Percentiles rank a stretch among this genome's conserved stretches.
Evolutionary conservation across 352 stramenopile species (phyloP).

Genomic region (Globisporangium megalacanthum): DNA sequence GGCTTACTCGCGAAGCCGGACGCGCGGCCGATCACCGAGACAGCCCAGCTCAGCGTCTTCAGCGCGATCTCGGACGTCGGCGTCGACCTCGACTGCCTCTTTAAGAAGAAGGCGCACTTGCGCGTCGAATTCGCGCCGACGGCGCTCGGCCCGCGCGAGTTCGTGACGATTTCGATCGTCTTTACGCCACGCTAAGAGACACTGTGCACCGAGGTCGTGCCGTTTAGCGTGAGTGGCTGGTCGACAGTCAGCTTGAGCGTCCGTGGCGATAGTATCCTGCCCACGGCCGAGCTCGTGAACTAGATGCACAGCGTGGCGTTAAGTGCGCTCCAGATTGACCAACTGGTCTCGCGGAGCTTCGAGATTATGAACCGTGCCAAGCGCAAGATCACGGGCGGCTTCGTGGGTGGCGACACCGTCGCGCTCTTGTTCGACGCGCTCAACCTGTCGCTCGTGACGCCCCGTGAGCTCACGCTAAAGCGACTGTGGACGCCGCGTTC

Average conservation of each 20-base stretch:
- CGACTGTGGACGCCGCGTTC: conserved; percentile 70
- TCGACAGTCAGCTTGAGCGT: conserved; percentile 73
- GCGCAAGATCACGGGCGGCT: conserved; percentile 56
- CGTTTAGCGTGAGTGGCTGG: conserved; percentile 89
- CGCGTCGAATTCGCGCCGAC: conserved; percentile 81
- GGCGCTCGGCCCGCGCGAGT: conserved; percentile 76
- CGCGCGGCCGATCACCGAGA: conserved; percentile 46
- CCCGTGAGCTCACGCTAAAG: conserved; percentile 66
- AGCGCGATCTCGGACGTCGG: conserved; percentile 82
- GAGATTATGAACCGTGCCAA: conserved; percentile 86
- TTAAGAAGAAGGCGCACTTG: conserved; percentile 83
- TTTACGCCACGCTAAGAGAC: conserved; percentile 86
- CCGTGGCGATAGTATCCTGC: conserved; percentile 64
- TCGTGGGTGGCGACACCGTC: conserved; percentile 27
- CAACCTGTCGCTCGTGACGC: conserved; percentile 63
- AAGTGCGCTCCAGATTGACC: conserved; percentile 77
- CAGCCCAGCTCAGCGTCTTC: conserved; percentile 55
- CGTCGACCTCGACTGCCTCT: conserved; percentile 87
- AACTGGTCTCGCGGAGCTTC: conserved; percentile 60
- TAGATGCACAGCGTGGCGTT: conserved; percentile 81
- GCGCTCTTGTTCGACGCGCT: conserved; percentile 30
- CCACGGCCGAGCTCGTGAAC: conserved; percentile 88
- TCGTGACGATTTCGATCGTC: conserved; percentile 67
- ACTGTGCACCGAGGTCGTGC: conserved; percentile 80
- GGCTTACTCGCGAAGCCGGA: conserved; percentile 84